Percentiles rank a stretch among this genome's conserved stretches.
phyloP scores from a whole-genome alignment of 495 filamentous ascomycete species.

The Trichoderma virens region DNA sequence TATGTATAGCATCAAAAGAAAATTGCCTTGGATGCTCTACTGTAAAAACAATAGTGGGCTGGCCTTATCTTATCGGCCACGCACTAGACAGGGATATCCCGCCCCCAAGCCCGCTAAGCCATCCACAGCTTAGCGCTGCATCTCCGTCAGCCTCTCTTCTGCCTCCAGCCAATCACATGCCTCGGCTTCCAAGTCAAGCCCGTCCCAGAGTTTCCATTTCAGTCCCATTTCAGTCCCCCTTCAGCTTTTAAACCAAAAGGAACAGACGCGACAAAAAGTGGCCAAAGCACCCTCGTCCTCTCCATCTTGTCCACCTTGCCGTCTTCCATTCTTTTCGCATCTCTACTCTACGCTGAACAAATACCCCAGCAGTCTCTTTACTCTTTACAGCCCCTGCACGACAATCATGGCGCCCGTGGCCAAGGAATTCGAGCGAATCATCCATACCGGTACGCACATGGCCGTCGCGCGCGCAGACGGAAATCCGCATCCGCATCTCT shows the following conservation, averaged over 20 bases:
- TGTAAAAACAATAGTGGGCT: neutral
- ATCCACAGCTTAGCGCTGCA: neutral
- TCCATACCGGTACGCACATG: constrained; percentile 46
- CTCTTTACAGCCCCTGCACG: neutral
- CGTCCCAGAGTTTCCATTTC: neutral
- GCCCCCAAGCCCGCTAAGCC: neutral
- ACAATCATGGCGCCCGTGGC: constrained; percentile 43
- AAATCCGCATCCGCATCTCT: neutral
- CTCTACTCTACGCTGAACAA: neutral
- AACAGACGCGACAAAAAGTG: neutral
- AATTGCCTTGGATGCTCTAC: neutral
- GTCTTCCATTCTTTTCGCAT: neutral
- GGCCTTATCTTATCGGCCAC: constrained; percentile 1
- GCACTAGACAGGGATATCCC: neutral
- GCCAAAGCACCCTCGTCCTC: neutral
- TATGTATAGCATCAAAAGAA: neutral
- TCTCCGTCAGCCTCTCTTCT: neutral
- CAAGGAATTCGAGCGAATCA: constrained; percentile 57
- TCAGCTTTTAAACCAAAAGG: neutral
- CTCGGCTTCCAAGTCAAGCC: neutral
- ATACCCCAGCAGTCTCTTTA: neutral
- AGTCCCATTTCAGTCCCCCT: neutral
- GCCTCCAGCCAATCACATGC: neutral
- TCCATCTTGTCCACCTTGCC: neutral
- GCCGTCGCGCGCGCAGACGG: neutral